These are phyloP conservation scores for Rasamsonia emersonii DNA, from an alignment of 2,329 filamentous ascomycete species.

Conservation along the genomic window DNA sequence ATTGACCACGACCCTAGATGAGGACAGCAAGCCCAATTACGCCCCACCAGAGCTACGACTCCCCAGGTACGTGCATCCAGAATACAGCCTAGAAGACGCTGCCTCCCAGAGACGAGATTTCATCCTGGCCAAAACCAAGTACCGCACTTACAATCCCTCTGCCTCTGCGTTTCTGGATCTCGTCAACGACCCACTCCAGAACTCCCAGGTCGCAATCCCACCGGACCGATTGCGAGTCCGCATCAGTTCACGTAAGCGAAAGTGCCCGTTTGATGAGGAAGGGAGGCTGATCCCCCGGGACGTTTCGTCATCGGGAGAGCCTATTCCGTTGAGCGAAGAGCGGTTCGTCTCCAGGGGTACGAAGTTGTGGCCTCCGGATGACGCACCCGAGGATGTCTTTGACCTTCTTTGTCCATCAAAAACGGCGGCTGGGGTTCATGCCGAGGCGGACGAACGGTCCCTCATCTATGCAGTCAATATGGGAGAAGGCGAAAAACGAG, in stretches of 20 bases:
- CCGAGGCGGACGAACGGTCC: conserved; percentile 31
- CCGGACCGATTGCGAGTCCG: conserved; percentile 34
- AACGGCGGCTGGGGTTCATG: conserved; percentile 24
- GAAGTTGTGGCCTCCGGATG: conserved; percentile 33
- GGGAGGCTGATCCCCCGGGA: conserved; percentile 23
- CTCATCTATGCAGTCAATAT: conserved; percentile 30
- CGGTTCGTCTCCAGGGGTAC: conserved; percentile 30
- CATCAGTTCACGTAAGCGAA: conserved; percentile 34
- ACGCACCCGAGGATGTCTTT: conserved; percentile 29
- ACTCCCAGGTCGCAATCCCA: conserved; percentile 18
- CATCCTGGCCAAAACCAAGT: conserved; percentile 37
- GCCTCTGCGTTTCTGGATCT: conserved; percentile 35
- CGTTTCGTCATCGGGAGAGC: conserved; percentile 16
- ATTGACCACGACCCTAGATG: conserved; percentile 19
- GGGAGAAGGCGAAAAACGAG: conserved; percentile 14
- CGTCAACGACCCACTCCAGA: conserved; percentile 29
- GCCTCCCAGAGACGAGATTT: conserved; percentile 26
- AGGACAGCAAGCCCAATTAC: too few species aligned
- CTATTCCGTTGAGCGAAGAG: conserved; percentile 29
- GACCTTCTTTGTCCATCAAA: conserved; percentile 31
- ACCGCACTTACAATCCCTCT: conserved; percentile 33
- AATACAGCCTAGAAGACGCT: conserved; percentile 23
- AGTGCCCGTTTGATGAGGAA: conserved; percentile 28
- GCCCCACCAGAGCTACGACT: conserved; percentile 29
- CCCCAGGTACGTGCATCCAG: conserved; percentile 29